These are phyloP conservation scores for Russula ochroleuca DNA, from an alignment of 768 basidiomycete genomes.

Conservation along the genomic window DNA sequence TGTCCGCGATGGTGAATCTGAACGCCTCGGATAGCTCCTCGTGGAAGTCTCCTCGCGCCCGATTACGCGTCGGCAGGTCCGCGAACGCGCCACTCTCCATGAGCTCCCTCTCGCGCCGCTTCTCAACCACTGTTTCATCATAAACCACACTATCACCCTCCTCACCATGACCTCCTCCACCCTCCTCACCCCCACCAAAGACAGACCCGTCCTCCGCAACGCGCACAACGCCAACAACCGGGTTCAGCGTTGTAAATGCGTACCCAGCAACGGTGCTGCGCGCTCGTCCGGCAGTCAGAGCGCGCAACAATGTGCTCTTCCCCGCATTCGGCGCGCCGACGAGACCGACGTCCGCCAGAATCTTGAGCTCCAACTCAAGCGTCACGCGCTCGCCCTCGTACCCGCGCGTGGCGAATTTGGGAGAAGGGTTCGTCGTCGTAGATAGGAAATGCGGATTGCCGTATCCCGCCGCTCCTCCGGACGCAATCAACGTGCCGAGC, in stretches of 20 bases:
- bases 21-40: constrained; percentile 51
- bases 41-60: constrained; percentile 30
- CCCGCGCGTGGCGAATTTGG: constrained; percentile 82
- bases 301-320: constrained; percentile 87
- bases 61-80: constrained; percentile 49
- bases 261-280: constrained; percentile 65
- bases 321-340: constrained; percentile 96
- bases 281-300: constrained; percentile 80
- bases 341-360: constrained; percentile 90
- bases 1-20: constrained; percentile 95
- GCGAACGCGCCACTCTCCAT: constrained; percentile 53
- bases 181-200: constrained; percentile 66
- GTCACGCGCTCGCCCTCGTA: constrained; percentile 71
- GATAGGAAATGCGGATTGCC: constrained; percentile 87
- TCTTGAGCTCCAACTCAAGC: constrained; percentile 87
- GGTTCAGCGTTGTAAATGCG: constrained; percentile 94
- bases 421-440: constrained; percentile 60
- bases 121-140: constrained; percentile 64
- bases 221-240: constrained; percentile 86
- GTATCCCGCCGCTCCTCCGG: constrained; percentile 75
- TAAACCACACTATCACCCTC: constrained; percentile 46
- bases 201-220: constrained; percentile 75
- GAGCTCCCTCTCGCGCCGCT: constrained; percentile 40
- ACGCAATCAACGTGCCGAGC: constrained; percentile 61
- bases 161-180: constrained; percentile 36